These are phyloP conservation scores for Combretum micranthum DNA, from an alignment of 345 rosid species.

Conservation along the genomic window DNA sequence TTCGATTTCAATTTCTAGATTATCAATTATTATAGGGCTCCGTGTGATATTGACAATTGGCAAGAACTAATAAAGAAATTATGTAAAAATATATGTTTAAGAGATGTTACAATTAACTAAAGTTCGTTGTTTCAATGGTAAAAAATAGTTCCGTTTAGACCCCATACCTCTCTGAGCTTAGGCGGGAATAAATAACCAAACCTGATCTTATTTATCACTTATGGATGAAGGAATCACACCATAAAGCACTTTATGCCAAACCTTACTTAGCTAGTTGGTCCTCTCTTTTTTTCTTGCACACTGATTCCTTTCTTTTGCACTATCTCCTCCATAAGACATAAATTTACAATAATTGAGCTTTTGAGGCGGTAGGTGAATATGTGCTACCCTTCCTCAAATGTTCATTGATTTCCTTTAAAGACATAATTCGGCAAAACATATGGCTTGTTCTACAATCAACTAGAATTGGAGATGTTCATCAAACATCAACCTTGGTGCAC, in stretches of 20 bases:
- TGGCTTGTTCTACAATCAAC: conserved; percentile 12
- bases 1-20: too few species aligned
- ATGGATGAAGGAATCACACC: not conserved
- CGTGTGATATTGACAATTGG: too few species aligned
- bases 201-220: too few species aligned
- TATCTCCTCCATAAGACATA: not conserved
- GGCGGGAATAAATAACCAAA: too few species aligned
- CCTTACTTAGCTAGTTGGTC: not conserved
- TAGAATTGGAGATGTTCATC: not conserved
- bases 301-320: conserved; percentile 6
- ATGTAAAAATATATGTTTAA: too few species aligned
- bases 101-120: too few species aligned
- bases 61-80: too few species aligned
- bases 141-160: too few species aligned
- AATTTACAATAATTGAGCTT: too few species aligned
- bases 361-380: not conserved
- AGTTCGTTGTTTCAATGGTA: too few species aligned
- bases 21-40: too few species aligned
- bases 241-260: conserved; percentile 1
- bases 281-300: conserved; percentile 4
- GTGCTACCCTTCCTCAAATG: conserved; percentile 20
- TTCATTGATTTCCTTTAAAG: conserved; percentile 6
- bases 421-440: conserved; percentile 2
- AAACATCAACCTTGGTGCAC: not conserved
- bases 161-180: too few species aligned